phyloP scores from a whole-genome alignment of 148 eudicot species.

The Heliosperma pusillum region DNA sequence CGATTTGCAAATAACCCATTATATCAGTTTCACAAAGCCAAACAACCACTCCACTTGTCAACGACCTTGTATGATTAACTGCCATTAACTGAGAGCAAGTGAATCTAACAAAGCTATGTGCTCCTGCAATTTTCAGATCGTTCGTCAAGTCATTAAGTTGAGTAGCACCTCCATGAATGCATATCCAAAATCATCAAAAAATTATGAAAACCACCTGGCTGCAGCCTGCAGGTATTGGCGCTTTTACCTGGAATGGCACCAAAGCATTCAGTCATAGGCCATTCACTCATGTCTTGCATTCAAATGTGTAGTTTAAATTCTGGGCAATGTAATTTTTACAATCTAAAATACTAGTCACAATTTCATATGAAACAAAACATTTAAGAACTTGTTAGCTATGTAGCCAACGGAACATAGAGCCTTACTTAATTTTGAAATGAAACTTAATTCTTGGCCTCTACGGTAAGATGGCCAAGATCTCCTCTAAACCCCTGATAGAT shows the following conservation, averaged over 20 bases:
- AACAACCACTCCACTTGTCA: background rate
- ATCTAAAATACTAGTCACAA: background rate
- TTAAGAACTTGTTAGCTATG: too few relatives aligned
- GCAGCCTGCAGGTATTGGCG: constrained; percentile 83
- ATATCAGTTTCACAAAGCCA: constrained; percentile 5
- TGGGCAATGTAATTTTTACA: background rate
- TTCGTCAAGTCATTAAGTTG: constrained; percentile 38
- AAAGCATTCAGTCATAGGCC: constrained; percentile 7
- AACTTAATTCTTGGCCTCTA: too few relatives aligned
- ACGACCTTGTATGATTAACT: constrained; percentile 62
- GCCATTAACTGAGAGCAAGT: constrained; percentile 44
- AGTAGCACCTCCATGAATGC: constrained; percentile 59
- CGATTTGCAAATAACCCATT: background rate
- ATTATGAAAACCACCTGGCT: constrained; percentile 66
- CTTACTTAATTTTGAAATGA: too few relatives aligned
- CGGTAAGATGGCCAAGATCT: too few relatives aligned
- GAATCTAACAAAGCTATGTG: constrained; percentile 47
- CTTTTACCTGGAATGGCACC: constrained; percentile 52
- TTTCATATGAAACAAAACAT: too few relatives aligned
- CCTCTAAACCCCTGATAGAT: too few relatives aligned
- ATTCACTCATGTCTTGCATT: constrained; percentile 6
- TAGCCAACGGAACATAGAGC: too few relatives aligned
- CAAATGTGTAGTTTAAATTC: background rate
- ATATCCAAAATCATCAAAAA: constrained; percentile 67
- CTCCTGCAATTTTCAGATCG: constrained; percentile 50